Base-by-base conservation (phyloP, 805 yeast species). In the Metschnikowia gelsemii region DNA sequence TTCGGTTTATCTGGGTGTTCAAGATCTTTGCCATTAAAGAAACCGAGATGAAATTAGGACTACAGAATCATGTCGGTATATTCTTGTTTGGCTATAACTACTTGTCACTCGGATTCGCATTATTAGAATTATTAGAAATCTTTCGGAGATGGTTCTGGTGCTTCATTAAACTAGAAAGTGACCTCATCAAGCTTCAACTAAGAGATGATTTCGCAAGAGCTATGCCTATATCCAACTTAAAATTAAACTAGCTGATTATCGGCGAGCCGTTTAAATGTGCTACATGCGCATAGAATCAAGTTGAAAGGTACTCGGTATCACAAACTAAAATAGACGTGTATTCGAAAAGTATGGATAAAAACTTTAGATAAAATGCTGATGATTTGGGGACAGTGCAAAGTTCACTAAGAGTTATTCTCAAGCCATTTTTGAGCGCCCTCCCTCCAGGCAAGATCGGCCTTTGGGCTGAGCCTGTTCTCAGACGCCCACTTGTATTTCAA, bases 131-230 rank as follows among this genome's bases (percentile, higher is more conserved):
- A 3, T 62, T 90, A 39, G 99, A 93, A 59, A 69, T 93, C 5
- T 51, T 82, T 7, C 74, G 99, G 64, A 75, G 99, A 57, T 87
- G 90, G 80, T 63, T 88, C 38, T 93, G 99, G 99, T 78, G 89
- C 30, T 75, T 87, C 46, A 68, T 91, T 57, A 83, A 93, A 56
- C 65, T 90, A 13, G 98, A 93, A 51, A 78, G 84, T 22, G 97
- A 91, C 57, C 81, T 69, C 59, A 46, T 59, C 36, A 70, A 68
- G 46, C 48, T 65, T 23, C 59, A 53, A 24, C 38, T 37, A 14
- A 45, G 38, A 12, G 58, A 50, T 25, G 49, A 43, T n/a, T 38
- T 46, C 21, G 47, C 50, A 4, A 36, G 42, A 14, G 50, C 51
- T 14, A 26, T 49, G 29, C 53, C 53, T 12, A 42, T 49, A 32